Percentiles rank a stretch among this genome's conserved stretches.
Conservation (phyloP, 495 filamentous ascomycete species). For the Xylaria grammica region DNA sequence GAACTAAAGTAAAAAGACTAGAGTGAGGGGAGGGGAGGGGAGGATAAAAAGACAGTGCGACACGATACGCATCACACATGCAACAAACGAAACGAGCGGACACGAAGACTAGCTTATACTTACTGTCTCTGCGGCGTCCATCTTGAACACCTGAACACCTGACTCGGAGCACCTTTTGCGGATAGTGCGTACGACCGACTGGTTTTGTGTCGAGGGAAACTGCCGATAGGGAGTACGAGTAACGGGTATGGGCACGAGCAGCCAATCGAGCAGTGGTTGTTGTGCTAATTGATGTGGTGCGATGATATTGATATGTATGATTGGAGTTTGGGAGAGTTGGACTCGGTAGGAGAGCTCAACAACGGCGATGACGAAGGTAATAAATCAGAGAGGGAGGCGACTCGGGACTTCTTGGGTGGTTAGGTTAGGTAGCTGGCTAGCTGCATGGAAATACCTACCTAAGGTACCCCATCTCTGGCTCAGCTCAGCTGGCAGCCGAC, state of each 20-base stretch:
- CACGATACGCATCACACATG: background rate
- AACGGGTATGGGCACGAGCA: background rate
- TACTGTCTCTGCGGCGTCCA: slow-evolving; percentile 19
- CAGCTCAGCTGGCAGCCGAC: background rate
- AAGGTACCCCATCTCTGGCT: too few species aligned
- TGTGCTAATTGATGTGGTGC: background rate
- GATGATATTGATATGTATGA: background rate
- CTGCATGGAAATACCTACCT: too few species aligned
- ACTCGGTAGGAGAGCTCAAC: background rate
- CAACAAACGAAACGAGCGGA: background rate
- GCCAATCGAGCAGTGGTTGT: slow-evolving; percentile 3
- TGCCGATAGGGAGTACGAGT: background rate
- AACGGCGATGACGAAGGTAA: slow-evolving; percentile 11
- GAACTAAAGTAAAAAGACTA: too few species aligned
- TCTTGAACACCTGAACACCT: slow-evolving; percentile 17
- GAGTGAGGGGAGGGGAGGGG: background rate
- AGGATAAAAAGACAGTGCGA: background rate
- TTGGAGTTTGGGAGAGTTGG: slow-evolving; percentile 11
- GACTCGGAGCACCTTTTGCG: background rate
- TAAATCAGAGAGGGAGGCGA: slow-evolving; percentile 3
- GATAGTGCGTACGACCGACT: slow-evolving; percentile 5
- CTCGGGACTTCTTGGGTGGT: too few species aligned
- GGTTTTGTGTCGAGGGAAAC: background rate
- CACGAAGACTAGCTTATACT: background rate
- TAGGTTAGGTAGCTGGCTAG: too few species aligned